A percentile compares a stretch with the other conserved stretches of the same genome.
Conservation (phyloP, 1,284 basidiomycete genomes). For the Neolentinus lepideus region DNA sequence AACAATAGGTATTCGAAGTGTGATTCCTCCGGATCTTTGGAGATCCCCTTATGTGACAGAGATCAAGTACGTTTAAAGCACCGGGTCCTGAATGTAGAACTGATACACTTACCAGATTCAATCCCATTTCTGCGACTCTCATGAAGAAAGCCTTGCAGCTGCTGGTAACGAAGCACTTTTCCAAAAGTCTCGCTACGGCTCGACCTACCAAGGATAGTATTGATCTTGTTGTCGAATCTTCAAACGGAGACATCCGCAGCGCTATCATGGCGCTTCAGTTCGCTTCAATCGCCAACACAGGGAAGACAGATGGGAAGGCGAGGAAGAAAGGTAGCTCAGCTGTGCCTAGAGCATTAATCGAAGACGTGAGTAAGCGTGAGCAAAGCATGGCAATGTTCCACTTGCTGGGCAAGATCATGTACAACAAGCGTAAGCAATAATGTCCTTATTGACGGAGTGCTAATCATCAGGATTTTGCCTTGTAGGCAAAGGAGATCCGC, state of each 20-base stretch:
- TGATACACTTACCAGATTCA: conserved; percentile 55
- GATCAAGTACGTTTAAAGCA: conserved; percentile 54
- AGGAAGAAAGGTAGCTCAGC: conserved; percentile 14
- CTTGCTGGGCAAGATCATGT: conserved; percentile 87
- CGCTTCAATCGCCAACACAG: conserved; percentile 37
- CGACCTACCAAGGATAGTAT: conserved; percentile 58
- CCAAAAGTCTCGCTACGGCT: conserved; percentile 16
- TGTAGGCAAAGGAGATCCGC: conserved; percentile 67
- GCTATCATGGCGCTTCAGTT: conserved; percentile 93
- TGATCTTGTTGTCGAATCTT: conserved; percentile 69
- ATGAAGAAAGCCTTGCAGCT: conserved; percentile 73
- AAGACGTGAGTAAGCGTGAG: conserved; percentile 75
- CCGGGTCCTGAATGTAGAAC: not conserved
- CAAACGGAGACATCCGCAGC: conserved; percentile 87
- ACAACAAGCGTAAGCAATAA: conserved; percentile 77
- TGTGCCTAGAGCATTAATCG: conserved; percentile 36
- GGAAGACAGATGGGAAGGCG: conserved; percentile 23
- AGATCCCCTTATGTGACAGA: conserved; percentile 63
- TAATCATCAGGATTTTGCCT: not conserved
- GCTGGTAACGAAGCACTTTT: conserved; percentile 47
- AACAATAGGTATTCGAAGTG: conserved; percentile 61
- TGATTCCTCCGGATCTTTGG: conserved; percentile 57
- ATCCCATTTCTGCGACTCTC: conserved; percentile 85
- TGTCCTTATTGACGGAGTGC: not conserved
- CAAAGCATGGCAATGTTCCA: conserved; percentile 89